Evolutionary conservation across 148 eudicot species (phyloP), one percentile per base, ranked within the genome.

Genomic region (Drosera capensis): DNA sequence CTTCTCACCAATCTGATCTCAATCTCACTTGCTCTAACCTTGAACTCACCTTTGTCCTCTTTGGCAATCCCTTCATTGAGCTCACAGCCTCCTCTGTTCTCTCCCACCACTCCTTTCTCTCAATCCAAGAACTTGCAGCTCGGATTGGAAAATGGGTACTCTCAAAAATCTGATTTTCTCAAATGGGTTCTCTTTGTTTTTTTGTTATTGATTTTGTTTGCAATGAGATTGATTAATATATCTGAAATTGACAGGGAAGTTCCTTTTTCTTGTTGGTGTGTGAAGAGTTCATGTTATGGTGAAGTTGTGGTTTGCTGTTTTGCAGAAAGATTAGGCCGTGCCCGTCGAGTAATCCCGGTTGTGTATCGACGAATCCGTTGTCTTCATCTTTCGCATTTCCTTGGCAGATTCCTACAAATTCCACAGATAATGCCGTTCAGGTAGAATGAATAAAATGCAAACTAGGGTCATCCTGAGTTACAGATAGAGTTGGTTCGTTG

Each of bases 141-240:
- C 17, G 96, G 96, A 2, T 59, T 83, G 62, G 94, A 88, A 57
- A 74, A 71, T 63, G 96, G 96, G 96, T 86, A 86, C 24, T 43
- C 36, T 14, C 49, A 8, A 7, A 37, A 23, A 19, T 34, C 2
- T 22, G 15, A 34, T 40, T 43, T 1, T 25, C 34, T n/a, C 1
- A 4, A 42, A 43, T 14, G 15, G 13, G 56, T 52, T 7, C 0
- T 13, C 0, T 44, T 23, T 18, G 19, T 23, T 25, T 34, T 45
- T 36, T 16, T 12, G 6, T 44, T 51, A 15, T 20, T 43, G 23
- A 11, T 26, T 36, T 15, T 11, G 20, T 52, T 41, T 17, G 3
- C 20, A 13, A 1, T 43, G 14, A 28, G 41, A 30, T 11, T 5
- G 12, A 0, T 15, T 17, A 40, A 0, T 9, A 3, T 51, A 45